A percentile compares a stretch with the other conserved stretches of the same genome.
Evolutionary conservation across 805 yeast species (phyloP).

Genomic region (Wickerhamiella musiphila): DNA sequence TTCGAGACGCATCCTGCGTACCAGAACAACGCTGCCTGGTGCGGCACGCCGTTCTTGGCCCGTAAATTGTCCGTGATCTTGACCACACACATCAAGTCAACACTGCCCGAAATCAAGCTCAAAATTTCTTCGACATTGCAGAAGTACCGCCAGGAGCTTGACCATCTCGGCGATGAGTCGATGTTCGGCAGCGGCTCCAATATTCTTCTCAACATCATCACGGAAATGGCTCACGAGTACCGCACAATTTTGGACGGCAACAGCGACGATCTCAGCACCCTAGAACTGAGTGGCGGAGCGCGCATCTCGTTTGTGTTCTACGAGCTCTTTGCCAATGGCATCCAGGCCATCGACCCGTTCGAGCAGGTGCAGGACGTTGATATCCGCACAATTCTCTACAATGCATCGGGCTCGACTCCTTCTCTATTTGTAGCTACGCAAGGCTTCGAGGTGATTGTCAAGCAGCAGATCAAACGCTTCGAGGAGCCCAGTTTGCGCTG

Average conservation of each 20-base stretch:
- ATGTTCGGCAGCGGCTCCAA: constrained; percentile 50
- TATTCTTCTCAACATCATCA: constrained; percentile 75
- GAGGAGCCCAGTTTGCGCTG: constrained; percentile 87
- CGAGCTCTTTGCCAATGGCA: constrained; percentile 86
- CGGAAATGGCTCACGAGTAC: constrained; percentile 84
- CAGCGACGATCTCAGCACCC: constrained; percentile 70
- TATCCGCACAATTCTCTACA: constrained; percentile 91
- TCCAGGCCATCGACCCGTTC: constrained; percentile 82
- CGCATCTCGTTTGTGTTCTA: constrained; percentile 94
- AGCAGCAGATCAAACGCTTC: constrained; percentile 82
- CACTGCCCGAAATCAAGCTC: constrained; percentile 82
- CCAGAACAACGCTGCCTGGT: constrained; percentile 81
- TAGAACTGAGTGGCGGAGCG: constrained; percentile 95
- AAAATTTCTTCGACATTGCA: constrained; percentile 72
- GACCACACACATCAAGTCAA: constrained; percentile 74
- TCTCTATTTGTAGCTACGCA: constrained; percentile 93
- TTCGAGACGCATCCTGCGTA: constrained; percentile 85
- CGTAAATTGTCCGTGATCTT: constrained; percentile 77
- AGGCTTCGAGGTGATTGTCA: constrained; percentile 89
- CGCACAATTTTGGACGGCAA: constrained; percentile 84
- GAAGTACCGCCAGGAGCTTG: constrained; percentile 68
- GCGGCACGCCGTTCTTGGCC: constrained; percentile 97
- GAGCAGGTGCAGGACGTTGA: constrained; percentile 92
- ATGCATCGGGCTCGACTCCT: constrained; percentile 92
- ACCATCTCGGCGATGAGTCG: constrained; percentile 71